These are phyloP conservation scores for Acacia pycnantha DNA, from an alignment of 331 rosid genomes.

Conservation along the genomic window DNA sequence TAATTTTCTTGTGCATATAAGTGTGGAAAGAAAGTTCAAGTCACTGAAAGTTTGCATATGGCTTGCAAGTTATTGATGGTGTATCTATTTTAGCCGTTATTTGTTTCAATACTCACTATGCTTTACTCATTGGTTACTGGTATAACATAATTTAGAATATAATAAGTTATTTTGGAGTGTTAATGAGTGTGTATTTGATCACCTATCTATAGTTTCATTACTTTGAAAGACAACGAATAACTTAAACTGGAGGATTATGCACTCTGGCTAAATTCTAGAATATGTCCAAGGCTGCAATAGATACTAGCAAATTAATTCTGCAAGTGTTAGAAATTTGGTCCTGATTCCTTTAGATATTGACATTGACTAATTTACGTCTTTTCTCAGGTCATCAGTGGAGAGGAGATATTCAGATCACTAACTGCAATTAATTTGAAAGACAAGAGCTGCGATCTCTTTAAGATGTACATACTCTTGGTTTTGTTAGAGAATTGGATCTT, in stretches of 20 bases:
- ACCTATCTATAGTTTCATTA: background rate
- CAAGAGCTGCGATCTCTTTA: slow-evolving; percentile 65
- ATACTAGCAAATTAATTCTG: slow-evolving; percentile 16
- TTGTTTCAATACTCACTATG: background rate
- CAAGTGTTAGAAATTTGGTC: slow-evolving; percentile 11
- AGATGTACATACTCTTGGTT: slow-evolving; percentile 69
- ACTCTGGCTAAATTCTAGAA: slow-evolving; percentile 10
- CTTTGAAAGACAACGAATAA: slow-evolving; percentile 3
- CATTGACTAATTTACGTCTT: slow-evolving; percentile 12
- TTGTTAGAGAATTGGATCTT: slow-evolving; percentile 82
- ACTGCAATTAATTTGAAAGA: slow-evolving; percentile 61
- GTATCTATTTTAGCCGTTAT: background rate
- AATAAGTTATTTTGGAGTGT: background rate
- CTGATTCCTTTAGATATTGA: background rate
- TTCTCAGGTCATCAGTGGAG: slow-evolving; percentile 58
- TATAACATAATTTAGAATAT: background rate
- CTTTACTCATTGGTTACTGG: background rate
- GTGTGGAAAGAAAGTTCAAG: background rate
- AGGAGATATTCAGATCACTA: slow-evolving; percentile 57
- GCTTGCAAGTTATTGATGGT: slow-evolving; percentile 6
- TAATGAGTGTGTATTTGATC: background rate
- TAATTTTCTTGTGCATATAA: background rate
- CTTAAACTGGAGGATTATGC: background rate
- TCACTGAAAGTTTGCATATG: slow-evolving; percentile 5
- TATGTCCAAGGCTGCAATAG: background rate